Evolutionary conservation across 1,284 basidiomycete genomes (phyloP).

Genomic region (Cryptococcus jaspeensis): DNA sequence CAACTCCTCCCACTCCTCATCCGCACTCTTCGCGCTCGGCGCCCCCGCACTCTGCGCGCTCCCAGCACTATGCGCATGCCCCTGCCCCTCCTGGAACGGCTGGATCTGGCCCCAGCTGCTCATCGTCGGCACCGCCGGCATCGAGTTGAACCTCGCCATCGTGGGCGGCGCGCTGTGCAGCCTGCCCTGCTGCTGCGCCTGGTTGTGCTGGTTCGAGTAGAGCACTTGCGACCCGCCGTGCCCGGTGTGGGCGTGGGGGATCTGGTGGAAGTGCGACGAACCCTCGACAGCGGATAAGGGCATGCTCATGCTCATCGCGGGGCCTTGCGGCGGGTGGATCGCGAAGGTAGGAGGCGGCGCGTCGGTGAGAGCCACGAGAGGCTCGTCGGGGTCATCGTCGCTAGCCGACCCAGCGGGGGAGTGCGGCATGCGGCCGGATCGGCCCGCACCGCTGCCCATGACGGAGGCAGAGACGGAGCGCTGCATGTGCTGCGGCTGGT

Average conservation of each 20-base stretch:
- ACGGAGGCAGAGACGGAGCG: constrained; percentile 5
- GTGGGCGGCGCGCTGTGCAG: constrained; percentile 40
- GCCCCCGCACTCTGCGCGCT: constrained; percentile 12
- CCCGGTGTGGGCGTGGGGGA: constrained; percentile 5
- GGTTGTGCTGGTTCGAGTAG: constrained; percentile 1
- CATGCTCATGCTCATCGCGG: constrained; percentile 11
- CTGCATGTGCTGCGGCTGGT: background rate
- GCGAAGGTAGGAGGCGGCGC: constrained; percentile 23
- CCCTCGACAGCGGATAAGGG: constrained; percentile 26
- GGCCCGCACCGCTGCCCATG: constrained; percentile 1
- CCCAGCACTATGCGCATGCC: constrained; percentile 6
- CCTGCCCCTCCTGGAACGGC: constrained; percentile 9
- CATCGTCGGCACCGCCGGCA: constrained; percentile 36
- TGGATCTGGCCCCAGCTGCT: constrained; percentile 21
- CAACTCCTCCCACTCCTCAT: constrained; percentile 29
- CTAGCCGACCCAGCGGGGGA: constrained; percentile 4
- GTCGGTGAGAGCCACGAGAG: constrained; percentile 19
- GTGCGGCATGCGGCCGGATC: background rate
- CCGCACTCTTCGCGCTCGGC: constrained; percentile 16
- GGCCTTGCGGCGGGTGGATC: constrained; percentile 21
- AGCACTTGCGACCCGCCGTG: constrained; percentile 12
- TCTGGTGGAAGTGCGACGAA: constrained; percentile 1
- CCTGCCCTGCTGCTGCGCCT: constrained; percentile 15
- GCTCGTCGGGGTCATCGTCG: constrained; percentile 31
- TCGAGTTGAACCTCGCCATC: constrained; percentile 42